Conservation (phyloP, 345 rosid species). For the Citrus trifoliata region DNA sequence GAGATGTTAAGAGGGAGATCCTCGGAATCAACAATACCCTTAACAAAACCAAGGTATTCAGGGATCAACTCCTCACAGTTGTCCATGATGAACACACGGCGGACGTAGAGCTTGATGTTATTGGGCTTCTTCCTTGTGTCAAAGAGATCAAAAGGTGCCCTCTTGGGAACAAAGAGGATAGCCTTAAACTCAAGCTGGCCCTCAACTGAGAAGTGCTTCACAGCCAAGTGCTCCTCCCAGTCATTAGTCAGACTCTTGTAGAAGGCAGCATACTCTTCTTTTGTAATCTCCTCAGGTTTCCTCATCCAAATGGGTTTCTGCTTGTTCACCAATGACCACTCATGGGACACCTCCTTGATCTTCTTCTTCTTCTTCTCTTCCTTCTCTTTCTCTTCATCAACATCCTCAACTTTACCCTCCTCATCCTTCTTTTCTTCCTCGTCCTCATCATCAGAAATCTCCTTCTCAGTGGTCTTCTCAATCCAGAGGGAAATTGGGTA, state of each 20-base stretch:
- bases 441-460: slow-evolving; percentile 83
- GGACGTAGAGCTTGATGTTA: slow-evolving; percentile 91
- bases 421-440: slow-evolving; percentile 86
- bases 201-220: slow-evolving; percentile 92
- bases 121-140: slow-evolving; percentile 91
- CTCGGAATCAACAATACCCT: slow-evolving; percentile 91
- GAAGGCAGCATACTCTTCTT: slow-evolving; percentile 91
- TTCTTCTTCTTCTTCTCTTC: slow-evolving; percentile 85
- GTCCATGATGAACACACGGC: slow-evolving; percentile 94
- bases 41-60: slow-evolving; percentile 75
- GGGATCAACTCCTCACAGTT: slow-evolving; percentile 92
- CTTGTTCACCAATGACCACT: slow-evolving; percentile 84
- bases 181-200: slow-evolving; percentile 97
- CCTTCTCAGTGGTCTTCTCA: slow-evolving; percentile 90
- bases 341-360: slow-evolving; percentile 90
- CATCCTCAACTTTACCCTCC: slow-evolving; percentile 81
- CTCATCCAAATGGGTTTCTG: slow-evolving; percentile 98
- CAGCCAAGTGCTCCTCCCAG: slow-evolving; percentile 91
- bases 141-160: slow-evolving; percentile 90
- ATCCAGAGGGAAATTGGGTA: slow-evolving; percentile 85
- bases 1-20: slow-evolving; percentile 92
- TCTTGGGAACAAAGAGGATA: slow-evolving; percentile 78
- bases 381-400: slow-evolving; percentile 68
- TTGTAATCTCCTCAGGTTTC: slow-evolving; percentile 84
- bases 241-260: slow-evolving; percentile 93